Conservation (phyloP, 1,284 basidiomycete genomes). For the Ustilago crameri region DNA sequence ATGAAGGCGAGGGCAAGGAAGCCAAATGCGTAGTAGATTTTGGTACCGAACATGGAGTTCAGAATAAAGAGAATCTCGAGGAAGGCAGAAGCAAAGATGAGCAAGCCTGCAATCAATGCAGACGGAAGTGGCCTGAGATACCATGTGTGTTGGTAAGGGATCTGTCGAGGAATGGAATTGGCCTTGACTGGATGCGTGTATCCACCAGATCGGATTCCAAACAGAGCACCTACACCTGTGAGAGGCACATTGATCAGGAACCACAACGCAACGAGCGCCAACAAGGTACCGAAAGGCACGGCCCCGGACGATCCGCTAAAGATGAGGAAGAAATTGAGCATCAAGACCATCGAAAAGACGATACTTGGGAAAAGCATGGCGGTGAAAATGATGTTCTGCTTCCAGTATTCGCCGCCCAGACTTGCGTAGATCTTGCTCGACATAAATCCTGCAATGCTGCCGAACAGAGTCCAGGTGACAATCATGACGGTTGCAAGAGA, state of each 20-base stretch:
- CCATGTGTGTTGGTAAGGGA: conserved; percentile 67
- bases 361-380: conserved; percentile 88
- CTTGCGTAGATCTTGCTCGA: conserved; percentile 86
- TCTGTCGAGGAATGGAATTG: conserved; percentile 81
- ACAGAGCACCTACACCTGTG: conserved; percentile 73
- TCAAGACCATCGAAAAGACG: conserved; percentile 66
- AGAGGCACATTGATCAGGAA: conserved; percentile 91
- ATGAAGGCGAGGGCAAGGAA: conserved; percentile 89
- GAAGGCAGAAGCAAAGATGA: conserved; percentile 96
- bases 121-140: conserved; percentile 73
- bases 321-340: conserved; percentile 72
- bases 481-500: conserved; percentile 95
- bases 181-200: conserved; percentile 85
- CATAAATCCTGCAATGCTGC: conserved; percentile 88
- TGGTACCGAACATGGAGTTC: conserved; percentile 90
- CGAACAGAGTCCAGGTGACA: conserved; percentile 94
- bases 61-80: conserved; percentile 95
- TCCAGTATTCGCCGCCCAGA: conserved; percentile 81
- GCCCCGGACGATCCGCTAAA: conserved; percentile 89
- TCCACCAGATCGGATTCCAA: conserved; percentile 88
- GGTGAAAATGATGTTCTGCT: conserved; percentile 86
- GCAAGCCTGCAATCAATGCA: conserved; percentile 84
- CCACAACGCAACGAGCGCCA: conserved; percentile 91
- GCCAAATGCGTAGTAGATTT: conserved; percentile 75
- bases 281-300: conserved; percentile 91